Evolutionary conservation across 495 filamentous ascomycete species (phyloP).

Genomic region (Talaromyces stipitatus): DNA sequence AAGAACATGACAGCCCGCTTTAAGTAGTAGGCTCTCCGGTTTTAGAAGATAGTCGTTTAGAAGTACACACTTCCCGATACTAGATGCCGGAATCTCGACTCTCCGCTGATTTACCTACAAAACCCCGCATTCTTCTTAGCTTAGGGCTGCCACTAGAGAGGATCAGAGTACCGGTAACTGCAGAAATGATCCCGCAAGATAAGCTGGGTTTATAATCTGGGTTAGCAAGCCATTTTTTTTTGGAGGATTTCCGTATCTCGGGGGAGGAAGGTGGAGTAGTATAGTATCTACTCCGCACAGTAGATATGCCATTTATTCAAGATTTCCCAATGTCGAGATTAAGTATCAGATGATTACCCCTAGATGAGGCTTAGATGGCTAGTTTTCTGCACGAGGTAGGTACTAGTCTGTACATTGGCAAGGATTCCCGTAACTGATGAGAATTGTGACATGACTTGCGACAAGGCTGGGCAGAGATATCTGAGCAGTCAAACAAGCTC

Average conservation of each 20-base stretch:
- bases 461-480: no score
- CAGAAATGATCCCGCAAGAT: neutral
- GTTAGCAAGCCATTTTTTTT: neutral
- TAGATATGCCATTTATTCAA: no score
- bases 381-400: no score
- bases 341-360: no score
- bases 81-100: neutral
- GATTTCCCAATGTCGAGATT: no score
- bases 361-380: no score
- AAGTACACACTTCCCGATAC: neutral
- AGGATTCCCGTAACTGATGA: no score
- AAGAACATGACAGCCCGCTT: no score
- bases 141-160: constrained; percentile 13
- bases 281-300: neutral
- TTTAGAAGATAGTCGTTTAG: neutral
- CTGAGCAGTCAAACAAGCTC: no score
- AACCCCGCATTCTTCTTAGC: constrained; percentile 12
- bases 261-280: neutral
- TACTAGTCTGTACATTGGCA: no score
- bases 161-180: neutral
- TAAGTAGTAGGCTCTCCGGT: no score
- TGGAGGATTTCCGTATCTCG: neutral
- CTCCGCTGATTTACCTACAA: constrained; percentile 6
- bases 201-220: neutral
- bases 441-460: no score